Evolutionary conservation across 106 monocot genomes (phyloP).

Genomic region (Platanthera zijinensis): DNA sequence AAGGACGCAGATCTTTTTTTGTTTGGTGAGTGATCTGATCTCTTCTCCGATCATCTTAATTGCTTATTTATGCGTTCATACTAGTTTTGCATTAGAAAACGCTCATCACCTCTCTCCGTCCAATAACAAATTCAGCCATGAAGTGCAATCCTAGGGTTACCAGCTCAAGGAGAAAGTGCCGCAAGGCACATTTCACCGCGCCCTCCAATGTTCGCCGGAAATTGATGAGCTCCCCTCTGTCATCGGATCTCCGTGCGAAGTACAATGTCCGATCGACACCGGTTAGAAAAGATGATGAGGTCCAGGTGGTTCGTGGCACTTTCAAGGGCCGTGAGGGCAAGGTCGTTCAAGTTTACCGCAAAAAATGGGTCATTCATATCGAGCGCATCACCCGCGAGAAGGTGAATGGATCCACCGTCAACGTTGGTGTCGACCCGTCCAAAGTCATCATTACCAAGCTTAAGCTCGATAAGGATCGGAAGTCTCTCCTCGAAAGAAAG

Average conservation of each 20-base stretch:
- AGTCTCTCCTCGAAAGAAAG: slow-evolving; percentile 36
- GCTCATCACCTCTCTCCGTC: too few species aligned
- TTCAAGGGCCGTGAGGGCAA: slow-evolving; percentile 50
- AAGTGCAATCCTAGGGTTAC: slow-evolving; percentile 44
- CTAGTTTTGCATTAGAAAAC: too few species aligned
- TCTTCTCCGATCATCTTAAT: too few species aligned
- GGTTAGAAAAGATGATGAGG: slow-evolving; percentile 30
- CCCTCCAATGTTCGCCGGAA: slow-evolving; percentile 39
- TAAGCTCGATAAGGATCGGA: slow-evolving; percentile 50
- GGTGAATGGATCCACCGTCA: slow-evolving; percentile 48
- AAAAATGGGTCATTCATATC: slow-evolving; percentile 47
- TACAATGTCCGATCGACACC: slow-evolving; percentile 31
- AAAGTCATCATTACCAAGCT: slow-evolving; percentile 50
- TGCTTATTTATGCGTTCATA: too few species aligned
- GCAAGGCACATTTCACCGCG: slow-evolving; percentile 58
- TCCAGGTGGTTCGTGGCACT: slow-evolving; percentile 47
- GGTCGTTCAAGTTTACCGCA: slow-evolving; percentile 52
- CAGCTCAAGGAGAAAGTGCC: slow-evolving; percentile 46
- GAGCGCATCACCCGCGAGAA: slow-evolving; percentile 51
- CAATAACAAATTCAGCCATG: not conserved
- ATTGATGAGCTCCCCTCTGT: slow-evolving; percentile 50
- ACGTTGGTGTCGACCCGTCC: slow-evolving; percentile 37
- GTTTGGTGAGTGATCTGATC: too few species aligned
- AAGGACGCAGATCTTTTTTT: too few species aligned
- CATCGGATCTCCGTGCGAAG: slow-evolving; percentile 28